Percentiles rank a stretch among this genome's conserved stretches.
Evolutionary conservation across 768 basidiomycete species (phyloP).

Genomic region (Agrocybe praecox): DNA sequence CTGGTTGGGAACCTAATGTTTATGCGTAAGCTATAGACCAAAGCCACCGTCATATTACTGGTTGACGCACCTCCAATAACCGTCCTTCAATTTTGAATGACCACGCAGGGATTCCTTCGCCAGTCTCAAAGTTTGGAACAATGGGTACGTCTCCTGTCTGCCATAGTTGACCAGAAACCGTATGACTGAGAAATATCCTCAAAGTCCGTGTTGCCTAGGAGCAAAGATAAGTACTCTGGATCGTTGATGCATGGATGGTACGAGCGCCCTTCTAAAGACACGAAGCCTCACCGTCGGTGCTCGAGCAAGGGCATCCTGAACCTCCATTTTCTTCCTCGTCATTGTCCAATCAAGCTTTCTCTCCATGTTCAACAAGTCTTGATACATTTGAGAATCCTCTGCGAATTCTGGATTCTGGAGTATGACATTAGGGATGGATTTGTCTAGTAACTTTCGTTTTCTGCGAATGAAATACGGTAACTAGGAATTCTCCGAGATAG

Average conservation of each 20-base stretch:
- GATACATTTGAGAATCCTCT: slow-evolving; percentile 85
- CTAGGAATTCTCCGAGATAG: not conserved
- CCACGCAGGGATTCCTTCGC: slow-evolving; percentile 91
- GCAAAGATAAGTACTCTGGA: not conserved
- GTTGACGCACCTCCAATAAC: slow-evolving; percentile 67
- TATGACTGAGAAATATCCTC: slow-evolving; percentile 86
- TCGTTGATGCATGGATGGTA: not conserved
- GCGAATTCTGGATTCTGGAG: slow-evolving; percentile 75
- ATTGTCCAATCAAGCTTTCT: slow-evolving; percentile 95
- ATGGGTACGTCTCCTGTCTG: slow-evolving; percentile 54
- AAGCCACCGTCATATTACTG: not conserved
- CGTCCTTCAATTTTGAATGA: slow-evolving; percentile 85
- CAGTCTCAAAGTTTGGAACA: slow-evolving; percentile 69
- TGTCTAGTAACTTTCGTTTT: slow-evolving; percentile 80
- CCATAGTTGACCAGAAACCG: slow-evolving; percentile 85
- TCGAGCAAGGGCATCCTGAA: slow-evolving; percentile 84
- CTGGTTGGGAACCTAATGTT: slow-evolving; percentile 56
- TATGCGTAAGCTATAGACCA: not conserved
- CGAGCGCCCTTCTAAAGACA: not conserved
- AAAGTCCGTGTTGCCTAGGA: slow-evolving; percentile 78
- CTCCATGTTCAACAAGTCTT: slow-evolving; percentile 85
- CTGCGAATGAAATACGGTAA: slow-evolving; percentile 32
- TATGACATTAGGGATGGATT: slow-evolving; percentile 75
- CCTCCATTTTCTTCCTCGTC: slow-evolving; percentile 85
- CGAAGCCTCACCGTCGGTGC: slow-evolving; percentile 65